Conservation (phyloP, 1,139 yeast species). For the Scheffersomyces illinoinensis region DNA sequence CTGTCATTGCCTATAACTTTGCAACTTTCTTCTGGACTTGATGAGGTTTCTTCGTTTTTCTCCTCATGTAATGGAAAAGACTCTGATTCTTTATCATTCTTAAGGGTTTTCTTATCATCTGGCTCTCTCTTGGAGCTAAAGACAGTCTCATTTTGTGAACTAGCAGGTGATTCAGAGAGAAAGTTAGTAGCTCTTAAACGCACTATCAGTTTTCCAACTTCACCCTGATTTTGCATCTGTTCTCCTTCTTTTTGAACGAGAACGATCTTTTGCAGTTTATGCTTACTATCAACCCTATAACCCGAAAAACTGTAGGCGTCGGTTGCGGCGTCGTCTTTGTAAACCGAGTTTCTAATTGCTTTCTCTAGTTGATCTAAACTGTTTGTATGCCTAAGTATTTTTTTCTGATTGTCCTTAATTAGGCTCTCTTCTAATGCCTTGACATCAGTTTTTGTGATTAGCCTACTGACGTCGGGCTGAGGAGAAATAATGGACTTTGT, state of each 20-base stretch:
- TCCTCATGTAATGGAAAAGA: not conserved
- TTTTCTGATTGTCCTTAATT: not conserved
- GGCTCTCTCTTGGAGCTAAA: not conserved
- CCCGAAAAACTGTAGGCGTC: not conserved
- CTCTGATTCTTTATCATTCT: not conserved
- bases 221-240: not conserved
- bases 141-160: not conserved
- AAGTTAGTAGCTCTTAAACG: not conserved
- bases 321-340: not conserved
- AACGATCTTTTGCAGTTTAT: too few species aligned
- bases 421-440: not conserved
- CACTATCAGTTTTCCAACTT: not conserved
- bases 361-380: not conserved
- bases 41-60: too few species aligned
- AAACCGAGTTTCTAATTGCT: not conserved
- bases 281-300: not conserved
- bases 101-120: not conserved
- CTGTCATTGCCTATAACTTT: not conserved
- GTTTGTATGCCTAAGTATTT: not conserved
- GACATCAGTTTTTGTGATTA: not conserved
- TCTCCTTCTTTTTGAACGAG: not conserved
- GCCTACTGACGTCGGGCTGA: not conserved
- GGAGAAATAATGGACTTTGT: not conserved
- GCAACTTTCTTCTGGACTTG: not conserved
- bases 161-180: not conserved